Base-by-base conservation (phyloP, 805 yeast genomes). In the Isabelozyma pseudorhagii region DNA sequence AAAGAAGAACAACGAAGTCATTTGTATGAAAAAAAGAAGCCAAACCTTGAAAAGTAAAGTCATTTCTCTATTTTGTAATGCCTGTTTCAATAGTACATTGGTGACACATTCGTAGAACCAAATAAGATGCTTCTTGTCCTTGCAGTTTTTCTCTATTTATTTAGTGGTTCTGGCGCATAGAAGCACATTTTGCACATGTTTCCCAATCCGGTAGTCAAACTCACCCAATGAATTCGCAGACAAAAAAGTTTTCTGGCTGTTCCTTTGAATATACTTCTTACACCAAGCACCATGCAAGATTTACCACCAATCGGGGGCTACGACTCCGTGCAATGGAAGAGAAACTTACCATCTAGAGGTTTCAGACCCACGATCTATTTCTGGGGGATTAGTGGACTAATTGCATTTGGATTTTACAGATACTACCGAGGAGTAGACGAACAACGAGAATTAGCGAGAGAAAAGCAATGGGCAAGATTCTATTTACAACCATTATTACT, bases 261-360 rank as follows among this genome's bases (percentile, higher is more conserved):
- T 15, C 40, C 9, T 5, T 8, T 11, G 9, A 4, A 38, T 4
- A 13, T 38, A 11, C 18, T 38, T 15, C 10, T n/a, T n/a, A 13
- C 8, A 14, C 15, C 17, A 13, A 40, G 31, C 41, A 46, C 25
- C 15, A 74, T 74, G 79, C 96, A 89, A 77, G 96, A 89, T 63
- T 72, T 89, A 63, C 96, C 96, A 62, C 96, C 96, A 50, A 75
- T 81, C 59, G 89, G 88, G 50, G 96, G 96, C 53, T 89, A 89
- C 62, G 91, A 86, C 55, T 86, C 87, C 42, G 81, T 89, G 52
- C 96, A 89, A 72, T 89, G 96, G 96, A 86, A 85, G 72, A 81
- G 96, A 66, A 85, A 89, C 67, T 71, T 89, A 45, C 96, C 96
- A 21, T 73, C 93, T 2, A 77, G 96, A 57, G 96, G 96, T 2